Conservation (phyloP, 495 filamentous ascomycete species). For the Lasiosphaeria hispida region DNA sequence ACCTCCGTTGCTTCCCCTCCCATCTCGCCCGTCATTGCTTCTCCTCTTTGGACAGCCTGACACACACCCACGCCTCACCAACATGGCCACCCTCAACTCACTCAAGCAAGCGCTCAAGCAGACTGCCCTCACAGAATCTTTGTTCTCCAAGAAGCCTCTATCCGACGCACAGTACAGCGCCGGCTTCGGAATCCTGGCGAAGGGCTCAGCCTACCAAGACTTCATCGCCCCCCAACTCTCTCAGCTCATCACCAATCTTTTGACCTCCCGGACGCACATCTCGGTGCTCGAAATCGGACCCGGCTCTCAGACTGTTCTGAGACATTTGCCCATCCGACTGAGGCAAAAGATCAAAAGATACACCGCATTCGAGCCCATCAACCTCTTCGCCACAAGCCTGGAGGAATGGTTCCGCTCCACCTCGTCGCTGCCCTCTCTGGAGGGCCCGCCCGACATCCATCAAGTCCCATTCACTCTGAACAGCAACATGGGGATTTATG, state of each 20-base stretch:
- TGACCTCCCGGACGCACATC: slow-evolving; percentile 45
- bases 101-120: slow-evolving; percentile 51
- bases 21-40: not conserved
- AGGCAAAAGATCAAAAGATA: slow-evolving; percentile 52
- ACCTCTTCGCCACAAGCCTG: slow-evolving; percentile 47
- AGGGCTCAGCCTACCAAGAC: slow-evolving; percentile 49
- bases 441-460: slow-evolving; percentile 43
- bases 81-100: slow-evolving; percentile 52
- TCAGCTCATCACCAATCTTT: slow-evolving; percentile 46
- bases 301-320: slow-evolving; percentile 56
- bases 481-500: slow-evolving; percentile 23
- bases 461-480: slow-evolving; percentile 42
- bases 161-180: slow-evolving; percentile 53
- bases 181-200: slow-evolving; percentile 51
- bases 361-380: slow-evolving; percentile 56
- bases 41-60: too few species aligned
- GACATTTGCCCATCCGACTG: slow-evolving; percentile 45
- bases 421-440: slow-evolving; percentile 49
- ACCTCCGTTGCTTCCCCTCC: not conserved
- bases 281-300: slow-evolving; percentile 63
- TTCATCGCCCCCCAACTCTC: slow-evolving; percentile 59
- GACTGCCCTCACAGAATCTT: too few species aligned
- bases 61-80: not conserved
- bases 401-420: slow-evolving; percentile 47
- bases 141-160: slow-evolving; percentile 45